Evolutionary conservation across 768 basidiomycete genomes (phyloP).

Genomic region (Pleurotus tuoliensis): DNA sequence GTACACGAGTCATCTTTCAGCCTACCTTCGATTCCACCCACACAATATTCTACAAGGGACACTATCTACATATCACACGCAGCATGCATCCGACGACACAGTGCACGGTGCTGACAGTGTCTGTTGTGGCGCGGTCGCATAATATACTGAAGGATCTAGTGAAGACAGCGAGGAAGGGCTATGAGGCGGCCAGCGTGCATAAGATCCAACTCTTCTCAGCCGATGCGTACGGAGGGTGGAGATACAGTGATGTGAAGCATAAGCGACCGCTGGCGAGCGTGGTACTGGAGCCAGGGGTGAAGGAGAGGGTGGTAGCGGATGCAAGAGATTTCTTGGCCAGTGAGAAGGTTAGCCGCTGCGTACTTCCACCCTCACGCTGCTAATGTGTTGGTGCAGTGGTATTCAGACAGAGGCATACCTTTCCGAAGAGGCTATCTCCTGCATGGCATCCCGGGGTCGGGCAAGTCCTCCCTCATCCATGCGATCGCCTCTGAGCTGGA

Average conservation of each 20-base stretch:
- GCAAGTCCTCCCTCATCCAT: slow-evolving; percentile 84
- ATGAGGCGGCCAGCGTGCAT: slow-evolving; percentile 83
- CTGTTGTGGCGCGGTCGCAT: slow-evolving; percentile 74
- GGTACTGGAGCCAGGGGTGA: slow-evolving; percentile 83
- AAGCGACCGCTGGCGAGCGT: slow-evolving; percentile 88
- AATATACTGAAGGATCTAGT: slow-evolving; percentile 85
- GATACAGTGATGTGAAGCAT: slow-evolving; percentile 83
- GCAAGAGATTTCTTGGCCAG: slow-evolving; percentile 80
- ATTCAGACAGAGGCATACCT: slow-evolving; percentile 89
- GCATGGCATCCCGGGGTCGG: slow-evolving; percentile 81
- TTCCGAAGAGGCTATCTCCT: slow-evolving; percentile 87
- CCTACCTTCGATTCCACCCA: slow-evolving; percentile 86
- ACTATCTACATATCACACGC: slow-evolving; percentile 77
- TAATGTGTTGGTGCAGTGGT: slow-evolving; percentile 53
- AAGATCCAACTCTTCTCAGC: slow-evolving; percentile 89
- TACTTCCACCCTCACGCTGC: slow-evolving; percentile 1
- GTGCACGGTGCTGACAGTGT: slow-evolving; percentile 36
- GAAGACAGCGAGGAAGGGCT: slow-evolving; percentile 84
- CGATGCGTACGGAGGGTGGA: slow-evolving; percentile 84
- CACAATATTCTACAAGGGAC: slow-evolving; percentile 81
- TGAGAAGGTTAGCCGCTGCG: slow-evolving; percentile 55
- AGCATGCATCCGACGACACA: slow-evolving; percentile 19
- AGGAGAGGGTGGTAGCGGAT: slow-evolving; percentile 83
- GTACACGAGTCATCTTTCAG: slow-evolving; percentile 84
- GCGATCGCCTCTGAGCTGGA: slow-evolving; percentile 84